Evolutionary conservation across 1,139 yeast genomes (phyloP), one percentile per base, ranked within the genome.

Genomic region (Hanseniaspora sp.): DNA sequence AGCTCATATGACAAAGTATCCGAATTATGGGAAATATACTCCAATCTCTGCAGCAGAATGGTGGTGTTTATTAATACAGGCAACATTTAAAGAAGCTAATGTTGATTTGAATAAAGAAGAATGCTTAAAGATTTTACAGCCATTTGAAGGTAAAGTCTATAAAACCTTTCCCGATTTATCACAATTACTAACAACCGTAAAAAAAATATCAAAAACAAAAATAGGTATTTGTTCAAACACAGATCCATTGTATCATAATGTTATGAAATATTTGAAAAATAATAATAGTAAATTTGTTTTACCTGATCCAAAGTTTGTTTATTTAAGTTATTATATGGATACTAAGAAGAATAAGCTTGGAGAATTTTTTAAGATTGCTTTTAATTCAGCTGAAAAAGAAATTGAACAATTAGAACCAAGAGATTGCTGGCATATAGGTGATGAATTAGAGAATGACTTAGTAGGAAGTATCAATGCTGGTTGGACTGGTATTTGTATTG

Each of bases 351-450:
- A 88, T 0, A 67, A 71, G 44, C 64, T 65, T 13, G 54, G 54
- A 1, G 62, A 58, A 28, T 76, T 82, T 59, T 83, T 75, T 62
- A 71, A 75, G 35, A 56, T 62, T 18, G 74, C 78, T 7, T 57
- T 69, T 1, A 54, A 62, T 3, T 69, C 67, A 46, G 55, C 71
- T 11, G 46, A 60, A 2, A 48, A 53, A 33, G 59, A 58, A 33
- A 55, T 46, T 40, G 59, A 57, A 37, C 58, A 56, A 33, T 60
- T 64, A 62, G 60, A 57, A 51, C 23, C 38, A 7, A 40, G 68
- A 40, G 61, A 64, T 48, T 64, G 74, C 56, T 82, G 85, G 85
- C 90, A 83, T 62, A 69, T 82, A 43, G 90, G 90, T 0, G 88
- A 83, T 63, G 78, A 76, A 57, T 64, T 72, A 43, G 67, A 66